Evolutionary conservation across 179 eudicot species (phyloP), one percentile per base, ranked within the genome.

Genomic region (Vitellaria paradoxa): DNA sequence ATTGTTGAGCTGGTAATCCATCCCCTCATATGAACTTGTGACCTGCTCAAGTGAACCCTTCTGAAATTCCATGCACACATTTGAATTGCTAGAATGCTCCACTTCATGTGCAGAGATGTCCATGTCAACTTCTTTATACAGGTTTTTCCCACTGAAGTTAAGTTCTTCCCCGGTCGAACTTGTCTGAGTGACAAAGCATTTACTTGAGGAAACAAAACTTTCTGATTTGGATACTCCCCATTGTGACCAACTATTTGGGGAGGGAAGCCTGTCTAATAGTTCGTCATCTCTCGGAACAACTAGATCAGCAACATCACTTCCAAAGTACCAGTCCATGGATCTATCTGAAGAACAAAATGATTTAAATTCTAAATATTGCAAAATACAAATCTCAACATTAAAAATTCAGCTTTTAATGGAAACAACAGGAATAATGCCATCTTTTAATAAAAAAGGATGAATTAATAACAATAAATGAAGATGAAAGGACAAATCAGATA

Each of bases 311-410:
- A 76, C 78, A 56, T 86, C 90, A 52, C 78, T 80, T 55, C 82
- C 91, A 72, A 65, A 76, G 66, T 87, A 88, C 94, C 94, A 91
- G n/a, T 91, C 94, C 94, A 89, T 86, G 74, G 82, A 50, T 20
- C 77, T 79, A 70, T 68, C 85, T 85, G 82, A 2, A 72, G 82
- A 2, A 72, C 47, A 59, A 26, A 46, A 8, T 57, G 12, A 67
- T 37, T 49, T 0, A 18, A 17, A 59, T 53, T 7, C 2, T 30
- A 30, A 30, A 30, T 30, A 30, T 64, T 55, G n/a, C 60, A 15
- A 21, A 18, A 50, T 24, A 49, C 45, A 62, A 42, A 72, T 46
- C 6, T 20, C 13, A 24, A 11, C 11, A 15, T 17, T n/a, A 26
- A 61, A 70, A 64, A 15, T 23, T 40, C 21, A 20, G 23, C 21